Percentiles rank a stretch among this genome's conserved stretches.
These are phyloP conservation scores for Vaccinium myrtillus DNA, from an alignment of 148 eudicot species.

Conservation along the genomic window DNA sequence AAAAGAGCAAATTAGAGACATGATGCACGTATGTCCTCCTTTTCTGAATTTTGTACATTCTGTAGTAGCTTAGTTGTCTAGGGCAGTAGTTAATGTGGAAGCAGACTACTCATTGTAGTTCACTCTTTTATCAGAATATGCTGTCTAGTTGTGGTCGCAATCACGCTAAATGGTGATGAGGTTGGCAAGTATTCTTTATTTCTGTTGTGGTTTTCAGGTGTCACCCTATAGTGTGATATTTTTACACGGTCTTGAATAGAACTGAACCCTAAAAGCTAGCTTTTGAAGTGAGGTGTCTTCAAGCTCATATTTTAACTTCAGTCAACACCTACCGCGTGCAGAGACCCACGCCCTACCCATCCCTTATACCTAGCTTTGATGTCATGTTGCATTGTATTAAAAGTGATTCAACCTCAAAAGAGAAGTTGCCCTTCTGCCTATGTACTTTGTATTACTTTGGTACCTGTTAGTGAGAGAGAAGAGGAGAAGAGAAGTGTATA, in stretches of 20 bases:
- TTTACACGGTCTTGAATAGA: neutral
- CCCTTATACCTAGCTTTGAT: neutral
- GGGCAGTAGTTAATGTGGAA: neutral
- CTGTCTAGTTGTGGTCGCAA: neutral
- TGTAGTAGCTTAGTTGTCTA: neutral
- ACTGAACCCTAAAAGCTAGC: neutral
- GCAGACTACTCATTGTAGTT: neutral
- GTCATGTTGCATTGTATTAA: neutral
- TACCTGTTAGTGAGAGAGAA: too few species aligned
- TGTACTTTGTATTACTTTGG: neutral
- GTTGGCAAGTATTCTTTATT: neutral
- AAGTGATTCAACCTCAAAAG: neutral
- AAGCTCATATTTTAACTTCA: neutral
- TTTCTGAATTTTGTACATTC: neutral
- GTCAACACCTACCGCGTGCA: neutral
- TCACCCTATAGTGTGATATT: neutral
- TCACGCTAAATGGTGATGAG: neutral
- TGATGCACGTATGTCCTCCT: conserved; percentile 59
- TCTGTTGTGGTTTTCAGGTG: neutral
- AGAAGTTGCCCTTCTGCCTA: neutral
- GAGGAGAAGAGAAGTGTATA: too few species aligned
- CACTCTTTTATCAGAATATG: neutral
- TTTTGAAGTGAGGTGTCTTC: neutral
- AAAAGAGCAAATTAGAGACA: conserved; percentile 52
- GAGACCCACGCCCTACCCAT: neutral